A percentile compares a stretch with the other conserved stretches of the same genome.
Conservation (phyloP, 2,329 filamentous ascomycete genomes). For the Corinectria fuckeliana region DNA sequence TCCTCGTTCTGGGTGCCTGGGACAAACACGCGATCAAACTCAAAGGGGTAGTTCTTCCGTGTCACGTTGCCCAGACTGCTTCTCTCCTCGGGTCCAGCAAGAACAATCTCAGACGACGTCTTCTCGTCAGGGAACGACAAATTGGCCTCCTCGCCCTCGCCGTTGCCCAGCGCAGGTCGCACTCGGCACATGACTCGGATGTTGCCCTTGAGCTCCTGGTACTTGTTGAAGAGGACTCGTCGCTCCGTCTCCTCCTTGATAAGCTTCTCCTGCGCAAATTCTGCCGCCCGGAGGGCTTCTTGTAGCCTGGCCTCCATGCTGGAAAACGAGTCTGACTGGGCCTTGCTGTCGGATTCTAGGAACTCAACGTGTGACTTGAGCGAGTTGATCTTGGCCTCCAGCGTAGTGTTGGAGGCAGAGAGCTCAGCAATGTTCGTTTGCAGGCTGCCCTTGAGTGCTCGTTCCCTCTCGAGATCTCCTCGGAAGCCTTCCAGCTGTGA, state of each 20-base stretch:
- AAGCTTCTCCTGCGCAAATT: constrained; percentile 78
- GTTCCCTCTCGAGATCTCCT: constrained; percentile 66
- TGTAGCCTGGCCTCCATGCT: constrained; percentile 81
- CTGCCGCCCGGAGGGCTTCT: constrained; percentile 74
- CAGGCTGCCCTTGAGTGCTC: constrained; percentile 61
- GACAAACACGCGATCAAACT: constrained; percentile 92
- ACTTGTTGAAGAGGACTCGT: constrained; percentile 93
- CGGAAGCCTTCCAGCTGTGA: constrained; percentile 53
- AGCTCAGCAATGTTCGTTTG: constrained; percentile 63
- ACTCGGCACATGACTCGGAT: constrained; percentile 98
- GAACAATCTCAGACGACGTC: constrained; percentile 84
- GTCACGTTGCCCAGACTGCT: constrained; percentile 78
- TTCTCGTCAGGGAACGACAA: constrained; percentile 83
- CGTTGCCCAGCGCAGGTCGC: constrained; percentile 69
- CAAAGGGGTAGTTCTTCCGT: constrained; percentile 82
- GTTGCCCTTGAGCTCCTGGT: constrained; percentile 97
- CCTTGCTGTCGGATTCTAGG: constrained; percentile 86
- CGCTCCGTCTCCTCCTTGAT: constrained; percentile 90
- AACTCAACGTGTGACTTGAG: constrained; percentile 86
- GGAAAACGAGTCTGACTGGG: constrained; percentile 85
- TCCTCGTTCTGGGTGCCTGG: constrained; percentile 80
- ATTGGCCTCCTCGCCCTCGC: constrained; percentile 71
- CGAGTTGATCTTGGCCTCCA: constrained; percentile 78
- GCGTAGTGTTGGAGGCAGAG: constrained; percentile 65
- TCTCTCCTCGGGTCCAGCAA: constrained; percentile 83